Evolutionary conservation across 2,329 filamentous ascomycete genomes (phyloP).

Genomic region (Meredithiella fracta): DNA sequence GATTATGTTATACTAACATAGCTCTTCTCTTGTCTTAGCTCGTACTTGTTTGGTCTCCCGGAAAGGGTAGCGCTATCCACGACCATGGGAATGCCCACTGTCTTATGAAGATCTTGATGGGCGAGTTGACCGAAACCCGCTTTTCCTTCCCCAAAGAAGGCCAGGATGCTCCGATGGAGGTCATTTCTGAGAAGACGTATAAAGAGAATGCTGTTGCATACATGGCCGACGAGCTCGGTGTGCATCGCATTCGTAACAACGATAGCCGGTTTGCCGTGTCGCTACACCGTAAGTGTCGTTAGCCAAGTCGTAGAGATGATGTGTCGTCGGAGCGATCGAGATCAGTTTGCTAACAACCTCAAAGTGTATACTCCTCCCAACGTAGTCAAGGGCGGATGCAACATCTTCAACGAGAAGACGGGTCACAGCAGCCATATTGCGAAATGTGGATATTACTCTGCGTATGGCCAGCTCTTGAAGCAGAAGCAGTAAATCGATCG

Average conservation of each 20-base stretch:
- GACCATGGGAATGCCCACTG: constrained; percentile 83
- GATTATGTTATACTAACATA: neutral
- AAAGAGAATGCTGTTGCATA: constrained; percentile 63
- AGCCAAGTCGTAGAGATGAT: neutral
- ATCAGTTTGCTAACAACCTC: constrained; percentile 10
- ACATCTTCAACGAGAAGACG: constrained; percentile 63
- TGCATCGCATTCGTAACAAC: constrained; percentile 69
- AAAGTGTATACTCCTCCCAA: constrained; percentile 75
- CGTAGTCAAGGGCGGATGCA: constrained; percentile 65
- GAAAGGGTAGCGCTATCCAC: constrained; percentile 70
- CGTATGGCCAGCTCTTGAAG: constrained; percentile 34
- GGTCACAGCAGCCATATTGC: constrained; percentile 56
- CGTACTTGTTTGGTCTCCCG: constrained; percentile 77
- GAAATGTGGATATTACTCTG: constrained; percentile 57
- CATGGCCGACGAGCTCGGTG: constrained; percentile 77
- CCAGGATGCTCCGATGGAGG: constrained; percentile 38
- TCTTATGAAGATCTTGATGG: constrained; percentile 76
- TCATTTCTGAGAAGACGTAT: constrained; percentile 53
- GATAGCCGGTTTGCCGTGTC: constrained; percentile 66
- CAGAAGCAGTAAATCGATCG: constrained; percentile 19
- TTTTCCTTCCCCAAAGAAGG: constrained; percentile 51
- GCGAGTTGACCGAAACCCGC: constrained; percentile 62
- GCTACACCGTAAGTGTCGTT: constrained; percentile 44
- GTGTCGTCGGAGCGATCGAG: neutral
- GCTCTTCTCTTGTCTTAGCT: constrained; percentile 33